These are phyloP conservation scores for Lepidium aucheri DNA, from an alignment of 345 rosid genomes.

Conservation along the genomic window DNA sequence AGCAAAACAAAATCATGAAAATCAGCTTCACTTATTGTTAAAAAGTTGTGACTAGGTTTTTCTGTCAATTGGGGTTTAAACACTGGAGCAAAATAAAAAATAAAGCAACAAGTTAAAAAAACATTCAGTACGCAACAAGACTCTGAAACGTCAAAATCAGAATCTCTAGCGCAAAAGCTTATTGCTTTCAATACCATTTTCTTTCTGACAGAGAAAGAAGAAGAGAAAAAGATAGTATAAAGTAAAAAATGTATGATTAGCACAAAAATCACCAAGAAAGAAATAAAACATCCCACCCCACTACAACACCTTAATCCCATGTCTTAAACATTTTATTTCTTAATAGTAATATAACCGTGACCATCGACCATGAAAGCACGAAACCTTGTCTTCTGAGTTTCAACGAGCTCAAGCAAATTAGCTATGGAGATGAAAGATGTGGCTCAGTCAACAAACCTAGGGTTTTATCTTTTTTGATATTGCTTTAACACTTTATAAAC, in stretches of 20 bases:
- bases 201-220: slow-evolving; percentile 31
- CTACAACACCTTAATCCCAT: not conserved
- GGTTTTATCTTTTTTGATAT: slow-evolving; percentile 1
- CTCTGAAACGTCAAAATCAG: slow-evolving; percentile 72
- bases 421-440: not conserved
- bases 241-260: slow-evolving; percentile 14
- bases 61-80: slow-evolving; percentile 5
- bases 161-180: slow-evolving; percentile 47
- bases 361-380: slow-evolving; percentile 1
- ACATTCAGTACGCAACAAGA: slow-evolving; percentile 37
- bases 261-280: slow-evolving; percentile 12
- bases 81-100: not conserved
- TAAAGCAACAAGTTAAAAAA: slow-evolving; percentile 20
- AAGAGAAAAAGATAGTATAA: not conserved
- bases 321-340: slow-evolving; percentile 6
- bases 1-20: slow-evolving; percentile 4
- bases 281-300: not conserved
- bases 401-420: not conserved
- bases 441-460: slow-evolving; percentile 14
- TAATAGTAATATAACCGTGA: slow-evolving; percentile 12
- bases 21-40: not conserved
- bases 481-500: not conserved
- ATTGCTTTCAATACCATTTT: slow-evolving; percentile 33
- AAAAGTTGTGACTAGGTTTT: slow-evolving; percentile 27
- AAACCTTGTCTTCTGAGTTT: not conserved